Conservation (phyloP, 495 filamentous ascomycete species). For the Pyronema omphalodes region DNA sequence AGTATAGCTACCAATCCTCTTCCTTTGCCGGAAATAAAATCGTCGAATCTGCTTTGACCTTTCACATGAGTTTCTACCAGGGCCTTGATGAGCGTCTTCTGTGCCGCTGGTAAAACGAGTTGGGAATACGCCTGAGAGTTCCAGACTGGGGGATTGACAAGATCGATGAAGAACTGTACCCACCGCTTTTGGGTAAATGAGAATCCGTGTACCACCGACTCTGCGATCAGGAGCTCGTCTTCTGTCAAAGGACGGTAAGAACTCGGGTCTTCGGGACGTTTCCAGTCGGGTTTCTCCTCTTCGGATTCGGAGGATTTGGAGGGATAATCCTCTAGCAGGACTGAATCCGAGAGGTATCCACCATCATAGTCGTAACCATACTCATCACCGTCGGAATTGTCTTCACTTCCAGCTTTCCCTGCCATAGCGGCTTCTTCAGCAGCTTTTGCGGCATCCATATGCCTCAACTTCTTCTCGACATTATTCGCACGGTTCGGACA, state of each 20-base stretch:
- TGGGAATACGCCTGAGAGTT: slow-evolving; percentile 36
- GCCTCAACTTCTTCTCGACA: background rate
- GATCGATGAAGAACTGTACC: slow-evolving; percentile 24
- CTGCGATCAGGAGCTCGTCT: slow-evolving; percentile 21
- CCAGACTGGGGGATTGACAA: slow-evolving; percentile 31
- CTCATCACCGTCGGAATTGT: background rate
- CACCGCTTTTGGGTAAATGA: slow-evolving; percentile 25
- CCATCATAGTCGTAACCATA: background rate
- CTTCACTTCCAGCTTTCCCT: background rate
- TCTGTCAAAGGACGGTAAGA: slow-evolving; percentile 8
- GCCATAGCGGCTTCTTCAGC: background rate
- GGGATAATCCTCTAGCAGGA: background rate
- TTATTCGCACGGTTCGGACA: slow-evolving; percentile 1
- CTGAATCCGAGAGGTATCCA: background rate
- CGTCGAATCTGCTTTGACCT: slow-evolving; percentile 24
- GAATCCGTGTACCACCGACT: slow-evolving; percentile 23
- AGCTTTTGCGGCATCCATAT: too few relatives aligned
- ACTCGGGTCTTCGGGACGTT: background rate
- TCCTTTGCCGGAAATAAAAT: slow-evolving; percentile 29
- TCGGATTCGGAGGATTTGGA: background rate
- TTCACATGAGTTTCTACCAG: slow-evolving; percentile 32
- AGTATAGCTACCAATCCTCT: slow-evolving; percentile 7
- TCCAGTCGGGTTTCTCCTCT: background rate
- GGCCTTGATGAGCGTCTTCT: slow-evolving; percentile 36
- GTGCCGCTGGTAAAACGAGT: slow-evolving; percentile 33